These are phyloP conservation scores for Alternaria conjuncta DNA, from an alignment of 2,329 filamentous ascomycete species.

Conservation along the genomic window DNA sequence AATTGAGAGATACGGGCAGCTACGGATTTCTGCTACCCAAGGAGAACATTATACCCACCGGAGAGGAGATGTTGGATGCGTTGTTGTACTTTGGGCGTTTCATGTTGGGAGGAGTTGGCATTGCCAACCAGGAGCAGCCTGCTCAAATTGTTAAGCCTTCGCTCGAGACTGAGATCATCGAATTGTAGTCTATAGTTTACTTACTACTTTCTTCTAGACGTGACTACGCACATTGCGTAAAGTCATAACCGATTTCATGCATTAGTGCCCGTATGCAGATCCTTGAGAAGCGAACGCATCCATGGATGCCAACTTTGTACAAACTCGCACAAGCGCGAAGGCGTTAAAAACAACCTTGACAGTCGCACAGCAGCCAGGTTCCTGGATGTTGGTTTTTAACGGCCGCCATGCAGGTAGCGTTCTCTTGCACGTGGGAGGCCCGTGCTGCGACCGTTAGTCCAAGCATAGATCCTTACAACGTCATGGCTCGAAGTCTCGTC, in stretches of 20 bases:
- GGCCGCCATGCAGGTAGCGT: slow-evolving; percentile 8
- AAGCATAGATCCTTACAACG: slow-evolving; percentile 18
- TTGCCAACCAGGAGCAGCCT: slow-evolving; percentile 14
- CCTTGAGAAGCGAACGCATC: background rate
- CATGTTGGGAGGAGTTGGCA: slow-evolving; percentile 60
- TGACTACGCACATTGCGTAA: background rate
- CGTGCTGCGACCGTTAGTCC: slow-evolving; percentile 10
- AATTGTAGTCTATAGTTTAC: slow-evolving; percentile 2
- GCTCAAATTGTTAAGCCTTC: background rate
- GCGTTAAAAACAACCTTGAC: background rate
- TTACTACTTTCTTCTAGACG: background rate
- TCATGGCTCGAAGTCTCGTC: slow-evolving; percentile 23
- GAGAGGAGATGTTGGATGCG: slow-evolving; percentile 84
- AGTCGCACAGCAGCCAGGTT: background rate
- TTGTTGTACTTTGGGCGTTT: slow-evolving; percentile 85
- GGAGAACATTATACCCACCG: slow-evolving; percentile 86
- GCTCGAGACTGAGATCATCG: slow-evolving; percentile 4
- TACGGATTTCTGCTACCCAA: slow-evolving; percentile 92
- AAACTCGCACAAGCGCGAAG: background rate
- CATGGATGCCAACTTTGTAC: background rate
- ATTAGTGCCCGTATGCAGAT: background rate
- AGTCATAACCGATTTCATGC: background rate
- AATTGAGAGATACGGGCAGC: slow-evolving; percentile 88
- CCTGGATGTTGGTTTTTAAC: slow-evolving; percentile 11
- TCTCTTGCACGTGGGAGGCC: slow-evolving; percentile 13